Conservation (phyloP, 768 basidiomycete species). For the Aureoboletus auriporus region DNA sequence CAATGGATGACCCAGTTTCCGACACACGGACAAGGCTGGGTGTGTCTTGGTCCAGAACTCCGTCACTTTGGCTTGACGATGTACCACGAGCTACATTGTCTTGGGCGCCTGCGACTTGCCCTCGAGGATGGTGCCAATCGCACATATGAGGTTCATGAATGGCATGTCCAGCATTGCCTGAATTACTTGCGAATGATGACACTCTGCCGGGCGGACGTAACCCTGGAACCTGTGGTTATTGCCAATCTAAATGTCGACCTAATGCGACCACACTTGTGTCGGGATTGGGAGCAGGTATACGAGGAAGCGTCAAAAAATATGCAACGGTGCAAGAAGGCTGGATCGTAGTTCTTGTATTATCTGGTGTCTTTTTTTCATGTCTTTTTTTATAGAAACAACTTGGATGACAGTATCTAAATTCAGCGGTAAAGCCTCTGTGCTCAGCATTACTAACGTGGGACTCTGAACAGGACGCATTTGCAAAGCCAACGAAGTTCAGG, state of each 20-base stretch:
- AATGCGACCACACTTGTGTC: slow-evolving; percentile 22
- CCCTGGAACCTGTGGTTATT: slow-evolving; percentile 39
- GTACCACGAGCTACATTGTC: slow-evolving; percentile 38
- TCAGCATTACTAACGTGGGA: no score
- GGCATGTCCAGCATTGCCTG: slow-evolving; percentile 39
- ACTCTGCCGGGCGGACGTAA: slow-evolving; percentile 45
- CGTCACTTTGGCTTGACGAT: slow-evolving; percentile 34
- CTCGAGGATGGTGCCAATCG: slow-evolving; percentile 14
- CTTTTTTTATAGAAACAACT: no score
- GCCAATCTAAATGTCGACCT: slow-evolving; percentile 15
- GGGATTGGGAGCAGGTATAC: slow-evolving; percentile 25
- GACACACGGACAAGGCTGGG: slow-evolving; percentile 18
- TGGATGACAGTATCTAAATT: no score
- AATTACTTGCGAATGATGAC: slow-evolving; percentile 45
- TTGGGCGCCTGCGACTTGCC: slow-evolving; percentile 28
- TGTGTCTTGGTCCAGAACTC: slow-evolving; percentile 22
- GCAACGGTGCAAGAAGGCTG: slow-evolving; percentile 3
- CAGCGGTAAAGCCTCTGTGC: no score
- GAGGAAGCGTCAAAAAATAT: slow-evolving; percentile 18
- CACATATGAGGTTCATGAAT: slow-evolving; percentile 13
- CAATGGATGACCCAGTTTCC: slow-evolving; percentile 26
- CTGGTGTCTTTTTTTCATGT: no score
- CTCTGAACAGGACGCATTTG: no score
- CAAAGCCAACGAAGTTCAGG: no score
- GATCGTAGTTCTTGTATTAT: not conserved